Evolutionary conservation across 257 asterid species (phyloP).

Genomic region (Primulina tabacum): DNA sequence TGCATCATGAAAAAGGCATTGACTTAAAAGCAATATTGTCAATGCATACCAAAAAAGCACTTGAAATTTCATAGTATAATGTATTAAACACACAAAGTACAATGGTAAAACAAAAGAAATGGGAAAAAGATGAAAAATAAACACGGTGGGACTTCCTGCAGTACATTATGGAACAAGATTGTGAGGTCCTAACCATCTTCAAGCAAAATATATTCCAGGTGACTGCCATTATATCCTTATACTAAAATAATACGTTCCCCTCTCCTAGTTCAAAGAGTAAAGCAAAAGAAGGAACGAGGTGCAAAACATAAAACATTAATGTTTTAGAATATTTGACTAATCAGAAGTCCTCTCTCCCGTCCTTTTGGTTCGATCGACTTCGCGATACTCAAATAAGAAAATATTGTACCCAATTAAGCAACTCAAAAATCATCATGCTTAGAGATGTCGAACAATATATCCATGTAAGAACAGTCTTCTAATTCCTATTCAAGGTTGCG

Average conservation of each 20-base stretch:
- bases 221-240: not conserved
- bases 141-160: not conserved
- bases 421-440: not conserved
- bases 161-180: not conserved
- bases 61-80: no score
- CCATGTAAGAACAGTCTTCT: not conserved
- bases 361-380: not conserved
- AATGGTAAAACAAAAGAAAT: not conserved
- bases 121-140: not conserved
- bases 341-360: not conserved
- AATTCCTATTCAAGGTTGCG: no score
- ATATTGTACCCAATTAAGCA: not conserved
- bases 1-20: slow-evolving; percentile 5
- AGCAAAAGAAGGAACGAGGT: not conserved
- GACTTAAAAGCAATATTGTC: not conserved
- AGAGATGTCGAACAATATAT: not conserved
- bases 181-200: no score
- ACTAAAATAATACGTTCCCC: not conserved
- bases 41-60: not conserved
- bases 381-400: not conserved
- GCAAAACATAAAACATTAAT: no score
- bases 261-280: not conserved
- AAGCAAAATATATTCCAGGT: not conserved
- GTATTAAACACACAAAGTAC: no score
- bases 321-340: no score